Percentiles rank a stretch among this genome's conserved stretches.
Evolutionary conservation across 2,329 filamentous ascomycete genomes (phyloP).

Genomic region (Fusarium sp.): DNA sequence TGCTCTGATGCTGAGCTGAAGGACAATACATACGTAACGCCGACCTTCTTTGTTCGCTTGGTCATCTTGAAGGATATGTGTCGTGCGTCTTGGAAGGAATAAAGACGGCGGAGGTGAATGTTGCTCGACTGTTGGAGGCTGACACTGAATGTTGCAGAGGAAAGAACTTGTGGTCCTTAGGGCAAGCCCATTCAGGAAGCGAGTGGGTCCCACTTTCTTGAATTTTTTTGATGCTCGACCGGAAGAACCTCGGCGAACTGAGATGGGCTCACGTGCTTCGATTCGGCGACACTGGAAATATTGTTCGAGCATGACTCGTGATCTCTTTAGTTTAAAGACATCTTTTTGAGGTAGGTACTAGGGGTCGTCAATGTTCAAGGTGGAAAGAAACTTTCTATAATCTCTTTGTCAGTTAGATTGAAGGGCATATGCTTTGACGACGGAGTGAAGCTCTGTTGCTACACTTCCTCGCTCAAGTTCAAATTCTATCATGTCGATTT

Average conservation of each 20-base stretch:
- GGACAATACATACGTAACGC: slow-evolving; percentile 73
- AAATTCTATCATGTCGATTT: neutral
- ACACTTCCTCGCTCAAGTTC: neutral
- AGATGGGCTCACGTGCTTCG: neutral
- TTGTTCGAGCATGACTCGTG: slow-evolving; percentile 15
- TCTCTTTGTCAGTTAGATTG: neutral
- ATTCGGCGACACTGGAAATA: neutral
- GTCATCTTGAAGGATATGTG: slow-evolving; percentile 76
- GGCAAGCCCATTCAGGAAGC: slow-evolving; percentile 52
- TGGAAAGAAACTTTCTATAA: neutral
- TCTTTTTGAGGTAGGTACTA: neutral
- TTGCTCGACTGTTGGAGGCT: slow-evolving; percentile 45
- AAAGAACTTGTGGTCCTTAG: slow-evolving; percentile 53
- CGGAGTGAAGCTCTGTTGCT: neutral
- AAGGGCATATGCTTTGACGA: neutral
- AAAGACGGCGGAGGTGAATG: slow-evolving; percentile 45
- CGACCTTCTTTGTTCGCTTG: slow-evolving; percentile 97
- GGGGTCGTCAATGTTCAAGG: neutral
- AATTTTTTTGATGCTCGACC: neutral
- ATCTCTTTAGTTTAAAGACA: neutral
- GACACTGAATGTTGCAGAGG: slow-evolving; percentile 43
- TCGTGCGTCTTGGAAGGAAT: slow-evolving; percentile 47
- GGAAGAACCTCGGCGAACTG: slow-evolving; percentile 73
- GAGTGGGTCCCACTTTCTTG: slow-evolving; percentile 39
- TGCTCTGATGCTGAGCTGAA: slow-evolving; percentile 10